phyloP scores from a whole-genome alignment of 106 monocot species.

The Allium sativum region DNA sequence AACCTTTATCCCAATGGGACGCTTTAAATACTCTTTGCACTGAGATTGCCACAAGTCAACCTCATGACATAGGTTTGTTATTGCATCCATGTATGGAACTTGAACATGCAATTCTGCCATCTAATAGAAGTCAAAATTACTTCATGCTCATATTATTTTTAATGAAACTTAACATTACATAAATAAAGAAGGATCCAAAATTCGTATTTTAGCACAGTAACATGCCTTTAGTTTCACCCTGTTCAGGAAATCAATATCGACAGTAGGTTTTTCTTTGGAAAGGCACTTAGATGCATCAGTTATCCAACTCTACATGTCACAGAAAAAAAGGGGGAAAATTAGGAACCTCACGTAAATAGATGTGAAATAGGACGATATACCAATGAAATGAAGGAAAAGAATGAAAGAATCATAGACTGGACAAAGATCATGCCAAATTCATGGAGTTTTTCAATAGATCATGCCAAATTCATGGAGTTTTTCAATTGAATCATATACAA shows the following conservation, averaged over 20 bases:
- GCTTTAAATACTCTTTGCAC: conserved; percentile 36
- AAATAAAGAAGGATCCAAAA: neutral
- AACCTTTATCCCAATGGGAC: conserved; percentile 46
- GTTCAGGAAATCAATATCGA: conserved; percentile 40
- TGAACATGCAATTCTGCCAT: conserved; percentile 47
- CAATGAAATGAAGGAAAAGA: neutral
- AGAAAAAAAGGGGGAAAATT: neutral
- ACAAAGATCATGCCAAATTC: too few relatives aligned
- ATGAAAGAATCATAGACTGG: neutral
- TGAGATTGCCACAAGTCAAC: conserved; percentile 35
- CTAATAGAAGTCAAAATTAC: conserved; percentile 14
- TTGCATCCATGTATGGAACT: conserved; percentile 49
- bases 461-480: too few relatives aligned
- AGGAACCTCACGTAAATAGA: neutral
- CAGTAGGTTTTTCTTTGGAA: conserved; percentile 19
- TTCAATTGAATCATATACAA: too few relatives aligned
- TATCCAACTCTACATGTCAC: conserved; percentile 35
- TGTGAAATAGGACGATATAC: neutral
- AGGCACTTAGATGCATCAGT: conserved; percentile 31
- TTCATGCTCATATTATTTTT: neutral
- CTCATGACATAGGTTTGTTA: conserved; percentile 34
- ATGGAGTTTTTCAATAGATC: too few relatives aligned
- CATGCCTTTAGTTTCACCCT: conserved; percentile 45
- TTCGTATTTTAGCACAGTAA: neutral
- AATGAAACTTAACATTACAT: neutral